Conservation (phyloP, 1,284 basidiomycete genomes). For the Cryptococcus sp. region DNA sequence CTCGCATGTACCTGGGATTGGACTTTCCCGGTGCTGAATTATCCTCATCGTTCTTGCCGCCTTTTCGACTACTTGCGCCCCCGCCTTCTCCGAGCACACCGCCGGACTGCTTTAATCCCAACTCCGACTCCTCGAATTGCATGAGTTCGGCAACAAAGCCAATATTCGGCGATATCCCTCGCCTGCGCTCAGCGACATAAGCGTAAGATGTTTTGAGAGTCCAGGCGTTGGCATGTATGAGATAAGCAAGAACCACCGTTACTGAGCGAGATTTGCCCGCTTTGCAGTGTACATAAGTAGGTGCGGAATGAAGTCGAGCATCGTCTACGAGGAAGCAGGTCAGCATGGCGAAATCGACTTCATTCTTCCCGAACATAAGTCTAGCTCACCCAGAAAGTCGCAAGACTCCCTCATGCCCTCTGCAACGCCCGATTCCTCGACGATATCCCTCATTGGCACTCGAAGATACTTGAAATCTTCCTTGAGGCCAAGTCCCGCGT, state of each 20-base stretch:
- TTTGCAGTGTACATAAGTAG: conserved; percentile 95
- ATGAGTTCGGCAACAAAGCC: conserved; percentile 96
- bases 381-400: conserved; percentile 71
- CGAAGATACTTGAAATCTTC: conserved; percentile 75
- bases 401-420: conserved; percentile 80
- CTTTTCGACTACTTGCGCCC: conserved; percentile 4
- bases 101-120: conserved; percentile 77
- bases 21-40: conserved; percentile 55
- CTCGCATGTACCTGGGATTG: conserved; percentile 63
- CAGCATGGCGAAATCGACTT: background rate
- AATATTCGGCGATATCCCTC: conserved; percentile 95
- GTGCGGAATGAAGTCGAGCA: conserved; percentile 79
- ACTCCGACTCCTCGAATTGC: conserved; percentile 88
- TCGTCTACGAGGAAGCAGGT: conserved; percentile 64
- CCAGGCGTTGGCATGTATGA: conserved; percentile 97
- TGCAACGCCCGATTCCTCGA: conserved; percentile 90
- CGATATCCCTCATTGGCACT: conserved; percentile 90
- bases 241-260: conserved; percentile 94
- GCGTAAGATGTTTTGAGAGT: conserved; percentile 84
- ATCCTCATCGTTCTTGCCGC: conserved; percentile 10
- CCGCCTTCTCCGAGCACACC: conserved; percentile 55
- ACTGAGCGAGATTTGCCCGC: conserved; percentile 94
- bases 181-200: conserved; percentile 84
- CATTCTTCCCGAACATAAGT: background rate
- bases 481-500: conserved; percentile 67